A percentile compares a stretch with the other conserved stretches of the same genome.
Evolutionary conservation across 352 stramenopile species (phyloP).

Genomic region (Phytophthora sp.): DNA sequence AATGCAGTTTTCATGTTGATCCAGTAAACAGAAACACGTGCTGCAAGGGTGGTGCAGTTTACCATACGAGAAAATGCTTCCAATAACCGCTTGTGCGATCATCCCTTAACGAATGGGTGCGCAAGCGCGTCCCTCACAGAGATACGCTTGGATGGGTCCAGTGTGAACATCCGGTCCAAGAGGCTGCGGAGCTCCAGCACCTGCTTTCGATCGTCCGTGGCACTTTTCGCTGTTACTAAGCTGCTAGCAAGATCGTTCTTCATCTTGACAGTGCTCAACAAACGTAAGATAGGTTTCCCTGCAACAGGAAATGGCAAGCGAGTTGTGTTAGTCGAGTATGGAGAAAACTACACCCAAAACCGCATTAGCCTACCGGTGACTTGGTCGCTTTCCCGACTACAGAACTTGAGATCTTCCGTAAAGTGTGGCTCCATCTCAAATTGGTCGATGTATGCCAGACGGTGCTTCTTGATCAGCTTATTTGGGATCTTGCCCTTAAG

Average conservation of each 20-base stretch:
- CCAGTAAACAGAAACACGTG: too few species aligned
- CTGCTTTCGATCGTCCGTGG: slow-evolving; percentile 68
- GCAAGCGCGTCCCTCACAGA: slow-evolving; percentile 75
- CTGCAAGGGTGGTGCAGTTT: too few species aligned
- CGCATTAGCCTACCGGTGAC: slow-evolving; percentile 67
- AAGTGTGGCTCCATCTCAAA: slow-evolving; percentile 90
- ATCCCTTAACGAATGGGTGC: slow-evolving; percentile 79
- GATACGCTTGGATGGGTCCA: slow-evolving; percentile 85
- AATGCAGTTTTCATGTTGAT: too few species aligned
- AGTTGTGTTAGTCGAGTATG: too few species aligned
- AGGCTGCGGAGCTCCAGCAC: slow-evolving; percentile 73
- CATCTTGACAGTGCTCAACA: slow-evolving; percentile 70
- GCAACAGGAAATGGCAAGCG: not conserved
- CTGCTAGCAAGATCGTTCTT: slow-evolving; percentile 63
- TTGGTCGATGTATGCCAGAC: slow-evolving; percentile 76
- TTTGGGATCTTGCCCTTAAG: slow-evolving; percentile 90
- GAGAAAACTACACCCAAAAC: not conserved
- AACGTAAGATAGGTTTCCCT: slow-evolving; percentile 78
- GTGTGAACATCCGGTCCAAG: slow-evolving; percentile 82
- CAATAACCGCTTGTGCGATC: not conserved
- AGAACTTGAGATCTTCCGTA: slow-evolving; percentile 87
- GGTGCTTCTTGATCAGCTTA: slow-evolving; percentile 88
- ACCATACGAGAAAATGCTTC: not conserved
- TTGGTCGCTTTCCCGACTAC: slow-evolving; percentile 79
- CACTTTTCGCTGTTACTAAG: slow-evolving; percentile 66